These are phyloP conservation scores for Arxiozyma heterogenica DNA, from an alignment of 1,139 yeast genomes.

Conservation along the genomic window DNA sequence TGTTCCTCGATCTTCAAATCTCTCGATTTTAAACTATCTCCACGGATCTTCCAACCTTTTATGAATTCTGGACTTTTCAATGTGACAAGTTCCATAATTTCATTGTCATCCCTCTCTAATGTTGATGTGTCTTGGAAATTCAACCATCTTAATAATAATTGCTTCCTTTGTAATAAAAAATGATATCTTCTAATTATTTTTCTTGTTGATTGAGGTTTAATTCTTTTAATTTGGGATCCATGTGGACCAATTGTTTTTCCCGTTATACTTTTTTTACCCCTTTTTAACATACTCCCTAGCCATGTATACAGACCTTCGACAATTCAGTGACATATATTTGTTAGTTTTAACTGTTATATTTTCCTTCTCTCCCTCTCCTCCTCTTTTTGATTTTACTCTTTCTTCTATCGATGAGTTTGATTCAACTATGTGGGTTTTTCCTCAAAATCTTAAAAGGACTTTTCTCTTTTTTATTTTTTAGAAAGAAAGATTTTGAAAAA, in stretches of 20 bases:
- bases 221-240: conserved; percentile 11
- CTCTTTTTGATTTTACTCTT: conserved; percentile 7
- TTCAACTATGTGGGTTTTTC: too few relatives aligned
- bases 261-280: conserved; percentile 29
- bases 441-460: background rate
- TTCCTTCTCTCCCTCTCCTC: background rate
- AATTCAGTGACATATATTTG: too few relatives aligned
- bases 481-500: background rate
- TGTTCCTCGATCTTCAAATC: conserved; percentile 11
- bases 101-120: background rate
- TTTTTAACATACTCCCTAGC: conserved; percentile 6
- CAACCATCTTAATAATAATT: conserved; percentile 21
- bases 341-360: too few relatives aligned
- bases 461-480: background rate
- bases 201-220: conserved; percentile 62
- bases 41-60: conserved; percentile 4
- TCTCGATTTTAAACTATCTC: background rate
- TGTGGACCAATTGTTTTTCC: conserved; percentile 25
- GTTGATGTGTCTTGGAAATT: conserved; percentile 7
- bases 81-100: background rate
- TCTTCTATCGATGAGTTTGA: background rate
- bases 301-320: background rate
- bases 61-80: background rate
- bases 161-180: conserved; percentile 45
- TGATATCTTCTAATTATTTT: conserved; percentile 63